Conservation (phyloP, 2,329 filamentous ascomycete genomes). For the Diaporthe vaccinii region DNA sequence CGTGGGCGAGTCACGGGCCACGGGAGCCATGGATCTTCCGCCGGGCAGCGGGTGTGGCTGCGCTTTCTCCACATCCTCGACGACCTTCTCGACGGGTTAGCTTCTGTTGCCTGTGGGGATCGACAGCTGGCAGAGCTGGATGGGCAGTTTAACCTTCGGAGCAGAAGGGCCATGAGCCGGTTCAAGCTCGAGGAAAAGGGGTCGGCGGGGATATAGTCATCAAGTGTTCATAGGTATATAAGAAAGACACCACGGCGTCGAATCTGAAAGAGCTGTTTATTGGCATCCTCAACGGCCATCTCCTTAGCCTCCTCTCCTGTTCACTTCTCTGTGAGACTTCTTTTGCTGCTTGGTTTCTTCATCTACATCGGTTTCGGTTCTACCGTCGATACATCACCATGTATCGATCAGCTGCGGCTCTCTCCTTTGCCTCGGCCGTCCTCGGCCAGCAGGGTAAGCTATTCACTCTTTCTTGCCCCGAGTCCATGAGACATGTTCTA, state of each 20-base stretch:
- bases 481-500: background rate
- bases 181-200: background rate
- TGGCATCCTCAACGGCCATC: background rate
- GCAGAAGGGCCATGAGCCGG: slow-evolving; percentile 23
- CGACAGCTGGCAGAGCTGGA: slow-evolving; percentile 19
- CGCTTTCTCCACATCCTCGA: slow-evolving; percentile 22
- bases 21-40: background rate
- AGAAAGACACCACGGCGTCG: background rate
- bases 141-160: slow-evolving; percentile 35
- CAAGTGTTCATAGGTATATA: slow-evolving; percentile 23
- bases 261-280: background rate
- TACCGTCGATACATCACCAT: slow-evolving; percentile 39
- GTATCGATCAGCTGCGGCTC: slow-evolving; percentile 43
- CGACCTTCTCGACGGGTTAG: slow-evolving; percentile 7
- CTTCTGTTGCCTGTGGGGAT: slow-evolving; percentile 18
- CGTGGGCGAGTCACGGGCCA: slow-evolving; percentile 2
- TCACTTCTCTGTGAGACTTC: slow-evolving; percentile 10
- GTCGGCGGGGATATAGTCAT: slow-evolving; percentile 3
- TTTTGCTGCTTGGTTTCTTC: background rate
- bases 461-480: no score
- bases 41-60: slow-evolving; percentile 14
- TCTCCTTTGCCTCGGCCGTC: slow-evolving; percentile 48
- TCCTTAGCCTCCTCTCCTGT: background rate
- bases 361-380: background rate
- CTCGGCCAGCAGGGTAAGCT: slow-evolving; percentile 48